These are phyloP conservation scores for Fusarium goolgardi DNA, from an alignment of 2,329 filamentous ascomycete species.

Conservation along the genomic window DNA sequence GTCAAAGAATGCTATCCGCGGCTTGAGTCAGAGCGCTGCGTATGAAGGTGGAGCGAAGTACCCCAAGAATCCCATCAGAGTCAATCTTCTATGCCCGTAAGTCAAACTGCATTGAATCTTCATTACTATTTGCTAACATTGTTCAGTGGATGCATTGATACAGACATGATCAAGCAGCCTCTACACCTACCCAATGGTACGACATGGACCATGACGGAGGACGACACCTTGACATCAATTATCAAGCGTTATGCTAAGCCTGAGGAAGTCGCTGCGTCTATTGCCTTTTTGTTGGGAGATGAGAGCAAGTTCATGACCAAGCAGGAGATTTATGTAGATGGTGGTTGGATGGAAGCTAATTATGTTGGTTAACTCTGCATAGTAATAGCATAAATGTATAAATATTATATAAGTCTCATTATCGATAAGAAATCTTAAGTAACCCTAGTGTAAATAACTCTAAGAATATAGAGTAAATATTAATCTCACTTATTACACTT, in stretches of 20 bases:
- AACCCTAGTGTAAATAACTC: too few relatives aligned
- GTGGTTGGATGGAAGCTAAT: constrained; percentile 47
- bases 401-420: not conserved
- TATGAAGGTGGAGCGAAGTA: constrained; percentile 46
- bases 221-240: constrained; percentile 43
- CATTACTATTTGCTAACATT: not conserved
- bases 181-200: constrained; percentile 42
- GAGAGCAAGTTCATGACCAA: constrained; percentile 51
- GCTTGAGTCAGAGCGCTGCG: constrained; percentile 46
- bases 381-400: rapidly evolving
- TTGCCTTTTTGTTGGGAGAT: constrained; percentile 49
- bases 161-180: constrained; percentile 47
- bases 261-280: constrained; percentile 47
- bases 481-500: too few relatives aligned
- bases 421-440: not conserved
- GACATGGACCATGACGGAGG: constrained; percentile 46
- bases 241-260: constrained; percentile 47
- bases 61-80: constrained; percentile 43
- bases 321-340: constrained; percentile 48
- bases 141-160: constrained; percentile 44
- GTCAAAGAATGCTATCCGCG: constrained; percentile 49
- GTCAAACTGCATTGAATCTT: not conserved
- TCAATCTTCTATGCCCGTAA: constrained; percentile 42
- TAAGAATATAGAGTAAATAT: too few relatives aligned
- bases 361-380: constrained; percentile 29